Conservation (phyloP, 495 filamentous ascomycete species). For the Astrothelium macrocarpum region DNA sequence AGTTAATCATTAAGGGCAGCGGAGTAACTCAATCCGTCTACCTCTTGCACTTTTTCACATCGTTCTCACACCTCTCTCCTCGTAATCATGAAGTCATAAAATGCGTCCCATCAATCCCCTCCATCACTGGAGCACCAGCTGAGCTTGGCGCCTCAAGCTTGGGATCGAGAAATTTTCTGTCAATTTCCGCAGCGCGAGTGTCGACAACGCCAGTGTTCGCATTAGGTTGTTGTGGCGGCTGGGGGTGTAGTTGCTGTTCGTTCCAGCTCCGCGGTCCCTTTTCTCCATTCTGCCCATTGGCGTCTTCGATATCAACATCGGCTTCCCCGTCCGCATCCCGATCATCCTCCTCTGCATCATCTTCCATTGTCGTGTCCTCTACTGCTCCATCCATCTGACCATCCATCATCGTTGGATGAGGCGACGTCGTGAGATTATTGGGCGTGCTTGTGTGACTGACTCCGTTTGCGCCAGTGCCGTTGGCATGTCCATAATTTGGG, state of each 20-base stretch:
- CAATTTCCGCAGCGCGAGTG: background rate
- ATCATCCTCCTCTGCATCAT: background rate
- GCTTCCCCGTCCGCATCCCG: background rate
- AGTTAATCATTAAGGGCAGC: background rate
- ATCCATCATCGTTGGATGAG: background rate
- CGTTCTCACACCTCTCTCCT: background rate
- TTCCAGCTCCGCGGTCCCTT: background rate
- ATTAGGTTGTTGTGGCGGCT: background rate
- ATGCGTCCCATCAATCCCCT: background rate
- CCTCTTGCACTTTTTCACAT: background rate
- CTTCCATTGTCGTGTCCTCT: background rate
- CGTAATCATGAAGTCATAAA: background rate
- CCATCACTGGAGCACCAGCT: background rate
- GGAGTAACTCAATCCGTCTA: background rate
- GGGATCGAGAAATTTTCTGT: background rate
- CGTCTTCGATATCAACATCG: background rate
- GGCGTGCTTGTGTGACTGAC: background rate
- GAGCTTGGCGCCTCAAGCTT: background rate
- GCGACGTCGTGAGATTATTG: background rate
- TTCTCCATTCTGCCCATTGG: background rate
- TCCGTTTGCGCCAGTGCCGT: background rate
- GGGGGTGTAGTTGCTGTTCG: background rate
- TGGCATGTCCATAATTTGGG: background rate
- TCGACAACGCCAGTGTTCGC: background rate
- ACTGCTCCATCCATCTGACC: background rate